Evolutionary conservation across 75 land plant species (phyloP).

Genomic region (Picea sitchensis): DNA sequence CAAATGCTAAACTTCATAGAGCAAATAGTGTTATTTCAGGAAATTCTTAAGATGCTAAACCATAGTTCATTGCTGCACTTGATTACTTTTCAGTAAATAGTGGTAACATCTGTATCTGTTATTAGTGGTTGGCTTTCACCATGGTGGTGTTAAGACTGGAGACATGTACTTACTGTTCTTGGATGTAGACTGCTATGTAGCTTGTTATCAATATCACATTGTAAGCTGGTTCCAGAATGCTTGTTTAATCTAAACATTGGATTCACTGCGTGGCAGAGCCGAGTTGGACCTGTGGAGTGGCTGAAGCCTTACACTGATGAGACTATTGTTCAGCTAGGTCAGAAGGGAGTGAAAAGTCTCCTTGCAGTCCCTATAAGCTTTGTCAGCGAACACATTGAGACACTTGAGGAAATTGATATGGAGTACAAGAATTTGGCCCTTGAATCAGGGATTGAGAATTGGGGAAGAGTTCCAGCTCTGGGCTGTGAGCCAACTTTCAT

Average conservation of each 20-base stretch:
- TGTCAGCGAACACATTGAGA: constrained; percentile 94
- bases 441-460: constrained; percentile 81
- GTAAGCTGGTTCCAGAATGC: not conserved
- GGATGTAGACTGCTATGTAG: no score
- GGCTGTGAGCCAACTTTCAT: constrained; percentile 73
- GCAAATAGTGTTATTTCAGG: constrained; percentile 1
- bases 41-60: not conserved
- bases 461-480: constrained; percentile 91
- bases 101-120: not conserved
- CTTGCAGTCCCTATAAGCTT: constrained; percentile 86
- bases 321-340: constrained; percentile 76
- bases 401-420: constrained; percentile 88
- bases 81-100: not conserved
- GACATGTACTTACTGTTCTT: not conserved
- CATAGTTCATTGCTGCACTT: not conserved
- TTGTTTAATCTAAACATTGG: not conserved
- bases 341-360: constrained; percentile 77
- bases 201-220: not conserved
- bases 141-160: not conserved
- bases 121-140: not conserved
- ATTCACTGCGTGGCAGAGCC: constrained; percentile 45
- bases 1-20: not conserved
- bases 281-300: constrained; percentile 96
- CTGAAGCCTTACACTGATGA: constrained; percentile 90
- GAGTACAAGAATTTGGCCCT: constrained; percentile 79